Evolutionary conservation across 1,284 basidiomycete species (phyloP).

Genomic region (Melampsora larici-populina): DNA sequence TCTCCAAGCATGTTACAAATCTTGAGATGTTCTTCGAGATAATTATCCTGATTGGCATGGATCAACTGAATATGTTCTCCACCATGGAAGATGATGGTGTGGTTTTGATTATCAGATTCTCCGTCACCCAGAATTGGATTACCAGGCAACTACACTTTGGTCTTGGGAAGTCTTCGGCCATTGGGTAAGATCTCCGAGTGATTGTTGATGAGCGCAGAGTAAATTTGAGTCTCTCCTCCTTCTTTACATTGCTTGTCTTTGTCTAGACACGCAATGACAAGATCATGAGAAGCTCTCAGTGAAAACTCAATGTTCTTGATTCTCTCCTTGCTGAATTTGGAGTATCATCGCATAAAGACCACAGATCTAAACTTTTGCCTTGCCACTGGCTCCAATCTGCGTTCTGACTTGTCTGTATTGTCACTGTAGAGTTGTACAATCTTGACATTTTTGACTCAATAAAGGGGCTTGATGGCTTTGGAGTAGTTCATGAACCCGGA

Average conservation of each 20-base stretch:
- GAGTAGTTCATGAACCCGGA: slow-evolving; percentile 99
- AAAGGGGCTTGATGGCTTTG: slow-evolving; percentile 99
- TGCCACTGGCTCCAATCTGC: slow-evolving; percentile 95
- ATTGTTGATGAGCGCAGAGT: slow-evolving; percentile 93
- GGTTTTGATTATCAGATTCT: slow-evolving; percentile 99
- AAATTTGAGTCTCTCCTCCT: slow-evolving; percentile 89
- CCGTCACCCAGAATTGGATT: slow-evolving; percentile 99
- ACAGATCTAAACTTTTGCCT: slow-evolving; percentile 98
- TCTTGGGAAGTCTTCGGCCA: slow-evolving; percentile 88
- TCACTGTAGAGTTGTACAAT: slow-evolving; percentile 95
- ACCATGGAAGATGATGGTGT: slow-evolving; percentile 97
- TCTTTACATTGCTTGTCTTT: slow-evolving; percentile 89
- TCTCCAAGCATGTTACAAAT: slow-evolving; percentile 97
- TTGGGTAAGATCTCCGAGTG: slow-evolving; percentile 92
- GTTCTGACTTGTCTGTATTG: slow-evolving; percentile 96
- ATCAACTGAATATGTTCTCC: slow-evolving; percentile 98
- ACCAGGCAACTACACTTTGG: slow-evolving; percentile 95
- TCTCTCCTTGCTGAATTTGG: slow-evolving; percentile 99
- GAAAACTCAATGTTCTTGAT: slow-evolving; percentile 98
- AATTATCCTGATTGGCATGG: slow-evolving; percentile 99
- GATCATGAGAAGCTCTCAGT: slow-evolving; percentile 94
- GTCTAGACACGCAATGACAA: slow-evolving; percentile 97
- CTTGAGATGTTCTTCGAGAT: slow-evolving; percentile 98
- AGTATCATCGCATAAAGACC: slow-evolving; percentile 98
- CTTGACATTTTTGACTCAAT: slow-evolving; percentile 98